Evolutionary conservation across 805 yeast genomes (phyloP), one percentile per base, ranked within the genome.

Genomic region (Pichia nakasei): DNA sequence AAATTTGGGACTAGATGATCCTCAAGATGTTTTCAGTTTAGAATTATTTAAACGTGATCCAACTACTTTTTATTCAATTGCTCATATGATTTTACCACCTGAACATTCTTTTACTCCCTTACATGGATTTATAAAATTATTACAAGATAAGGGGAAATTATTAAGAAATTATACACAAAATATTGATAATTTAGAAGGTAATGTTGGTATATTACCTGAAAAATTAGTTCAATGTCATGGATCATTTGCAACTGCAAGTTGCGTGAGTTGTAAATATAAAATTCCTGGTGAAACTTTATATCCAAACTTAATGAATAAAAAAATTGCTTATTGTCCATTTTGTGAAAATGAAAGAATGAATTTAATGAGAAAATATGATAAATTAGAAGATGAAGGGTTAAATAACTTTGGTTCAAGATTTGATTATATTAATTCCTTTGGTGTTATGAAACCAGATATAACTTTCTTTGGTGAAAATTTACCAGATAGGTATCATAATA

Each of bases 381-480:
- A 55, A 34, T 34, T 50, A 47, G 67, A 63, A 42, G 65, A 63
- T 37, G 60, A 58, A 38, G 62, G 58, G 1, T 42, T n/a, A 6
- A 44, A 48, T 5, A 35, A 22, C 15, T 57, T 48, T 36, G 61
- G 63, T 2, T 44, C 64, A 5, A 49, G 49, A 20, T 61, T 49
- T 40, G 58, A 58, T 9, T 43, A 52, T 43, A 62, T 69, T 21
- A 73, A 76, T 52, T 73, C 83, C 9, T 77, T 63, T 57, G 96
- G 96, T 15, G 91, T 87, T 3, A 72, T 85, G 74, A 88, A 89
- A 59, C 97, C 97, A 0, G 95, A 88, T 58, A 88, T 88, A 48
- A 87, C 95, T 0, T 88, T 88, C 57, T 88, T 88, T 53, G 95
- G 95, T 15, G 96, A 88, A 60, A 76, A 80, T 15, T 67, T 88